Evolutionary conservation across 306 rosid genomes (phyloP), one percentile per base, ranked within the genome.

Genomic region (Dalbergia cultrata): DNA sequence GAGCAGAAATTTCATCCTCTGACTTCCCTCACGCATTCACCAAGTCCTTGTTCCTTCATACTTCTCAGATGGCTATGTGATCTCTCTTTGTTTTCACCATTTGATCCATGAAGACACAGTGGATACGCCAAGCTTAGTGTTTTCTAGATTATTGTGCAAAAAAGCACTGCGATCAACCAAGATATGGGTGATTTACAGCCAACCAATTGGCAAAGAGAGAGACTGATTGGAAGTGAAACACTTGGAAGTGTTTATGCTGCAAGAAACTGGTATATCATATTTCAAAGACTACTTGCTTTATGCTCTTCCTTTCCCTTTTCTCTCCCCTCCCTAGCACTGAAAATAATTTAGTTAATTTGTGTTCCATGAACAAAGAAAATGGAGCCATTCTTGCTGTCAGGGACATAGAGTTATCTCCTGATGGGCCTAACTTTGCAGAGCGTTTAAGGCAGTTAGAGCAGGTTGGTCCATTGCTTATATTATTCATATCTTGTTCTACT

Each of bases 361-460:
- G 13, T 18, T 56, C 31, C 62, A 18, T 18, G 31, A 56, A 56
- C 62, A 56, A 33, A 6, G 33, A 56, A 5, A 56, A 56, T 56
- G 62, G 31, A 56, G 62, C 33, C 7, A 56, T 56, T 18, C 19
- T 31, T 56, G 62, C 62, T 0, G 62, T 18, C 8, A 56, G 62
- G 62, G 62, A 56, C 9, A 21, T 56, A 2, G 62, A 56, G 62
- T 56, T 56, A 56, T 9, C 31, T 56, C 31, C 62, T 56, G 11
- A 56, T 56, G 1, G 3, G 62, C 33, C 13, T 56, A n/a, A 18
- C 62, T 56, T 33, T 56, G 62, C 13, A 3, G 33, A 56, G 62
- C 62, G 62, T 56, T 56, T 56, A 18, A 56, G 31, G 31, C 62
- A 56, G 62, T 56, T 56, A 56, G 9, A 56, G 31, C 62, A 56